Base-by-base conservation (phyloP, 2,329 filamentous ascomycete species). In the Aspergillus tubingensis region DNA sequence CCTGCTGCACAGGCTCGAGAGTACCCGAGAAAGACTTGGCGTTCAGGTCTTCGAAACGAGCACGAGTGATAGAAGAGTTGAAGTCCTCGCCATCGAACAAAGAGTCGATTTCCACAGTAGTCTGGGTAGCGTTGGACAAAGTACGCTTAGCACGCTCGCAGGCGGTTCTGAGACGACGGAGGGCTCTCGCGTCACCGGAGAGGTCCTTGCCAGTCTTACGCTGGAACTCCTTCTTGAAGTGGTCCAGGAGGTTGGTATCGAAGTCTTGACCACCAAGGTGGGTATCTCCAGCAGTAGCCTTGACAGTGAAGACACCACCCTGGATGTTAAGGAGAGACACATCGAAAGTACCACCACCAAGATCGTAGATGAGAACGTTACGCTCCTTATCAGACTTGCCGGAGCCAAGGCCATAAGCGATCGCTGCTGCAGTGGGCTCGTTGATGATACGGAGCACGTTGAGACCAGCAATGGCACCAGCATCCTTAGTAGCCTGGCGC, bases 361-460 rank as follows among this genome's bases (percentile, higher is more conserved):
- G 89, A 89, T 99, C 95, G 86, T 98, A 99, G 85, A 99, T 98
- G 71, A 99, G 87, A 76, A 99, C 94, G 79, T 98, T 96, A 77
- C 95, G 92, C 87, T 98, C 95, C 87, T 96, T 96, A 80, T 91
- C 91, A 57, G 91, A 91, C 86, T 96, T 96, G 84, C 92, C 92
- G 70, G 91, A 86, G 76, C 93, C 93, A 64, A 99, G 91, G 87
- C 95, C 95, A 81, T 99, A 99, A 73, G 95, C 95, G 74, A 98
- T 98, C 73, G 95, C 95, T 65, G 95, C 95, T 71, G 95, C 95
- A 67, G 95, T 99, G 64, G 95, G 95, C 86, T 99, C 95, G 88
- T 99, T 99, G 85, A 99, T 98, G 84, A 99, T 98, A 87, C 95
- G 93, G 81, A 99, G 93, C 71, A 99, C 92, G 83, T 98, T 97